Evolutionary conservation across 352 stramenopile genomes (phyloP), one percentile per base, ranked within the genome.

Genomic region (Thalassiosira sp.): DNA sequence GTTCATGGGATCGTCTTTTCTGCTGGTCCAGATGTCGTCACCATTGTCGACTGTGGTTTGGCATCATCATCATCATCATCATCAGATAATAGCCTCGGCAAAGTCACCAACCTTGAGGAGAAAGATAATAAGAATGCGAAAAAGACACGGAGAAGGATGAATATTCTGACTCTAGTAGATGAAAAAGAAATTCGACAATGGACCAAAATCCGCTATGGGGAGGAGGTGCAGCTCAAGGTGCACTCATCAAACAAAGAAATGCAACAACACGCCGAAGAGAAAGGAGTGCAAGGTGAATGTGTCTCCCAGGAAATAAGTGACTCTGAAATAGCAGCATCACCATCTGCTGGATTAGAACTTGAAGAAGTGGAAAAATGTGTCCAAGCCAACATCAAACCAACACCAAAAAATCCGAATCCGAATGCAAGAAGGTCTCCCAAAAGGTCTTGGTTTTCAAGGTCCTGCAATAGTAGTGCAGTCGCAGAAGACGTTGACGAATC

Each of bases 131-230:
- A 43, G 33, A 68, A 70, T 33, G 70, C 25, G 37, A 70, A 58
- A 10, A 74, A 61, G 42, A 56, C 16, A 65, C 58, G 66, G 7
- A 63, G 73, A 48, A 59, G 82, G 72, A 63, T 89, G 52, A 81
- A 84, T 64, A 72, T 89, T 16, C 48, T 83, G 7, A 86, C 71
- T 22, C 42, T 89, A 11, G 67, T 76, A 1, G 66, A 82, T 10
- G 68, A 79, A 60, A 82, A 86, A 53, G 82, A 89, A 65, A 81
- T 89, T 24, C 64, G 73, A 28, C 72, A 76, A 57, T 89, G 82
- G 82, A 83, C 62, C n/a, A 89, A 75, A 67, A 68, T 89, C 18
- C 31, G 68, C 10, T 89, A 89, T 72, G 78, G 78, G 0, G 82
- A 81, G 57, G 73, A 82, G 51, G 72, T 70, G 16, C 42, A 70